Base-by-base conservation (phyloP, 805 yeast genomes). In the Tetrapisispora namnaoensis region DNA sequence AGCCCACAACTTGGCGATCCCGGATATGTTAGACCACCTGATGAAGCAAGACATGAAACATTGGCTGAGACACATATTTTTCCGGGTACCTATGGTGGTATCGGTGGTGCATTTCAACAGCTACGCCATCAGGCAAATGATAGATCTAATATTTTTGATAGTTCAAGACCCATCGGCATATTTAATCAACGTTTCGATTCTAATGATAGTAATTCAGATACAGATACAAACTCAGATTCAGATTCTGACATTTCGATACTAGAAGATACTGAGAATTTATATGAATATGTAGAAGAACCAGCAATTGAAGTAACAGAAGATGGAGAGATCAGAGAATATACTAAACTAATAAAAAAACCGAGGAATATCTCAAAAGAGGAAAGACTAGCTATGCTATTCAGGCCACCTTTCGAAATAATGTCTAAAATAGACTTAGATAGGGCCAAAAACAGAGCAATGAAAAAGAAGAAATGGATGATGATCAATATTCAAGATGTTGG, bases 331-430 rank as follows among this genome's bases (percentile, higher is more conserved):
- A 57, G 58, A 37, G 69, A 67, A 45, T 58, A 55, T 42, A 57
- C 58, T 5, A 61, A 61, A 49, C 32, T 61, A 39, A 65, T 65
- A 1, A 57, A 55, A 42, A 58, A 52, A 40, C 58, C 62, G 3
- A 58, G 54, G 40, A 42, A 49, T 3, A 51, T 59, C 42, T 51
- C 67, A 2, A 62, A 58, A 53, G 66, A 60, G 47, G 73, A 80
- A 54, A 72, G 95, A 45, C 70, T 93, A 44, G 97, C 96, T 4
- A 76, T 76, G 52, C 71, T 93, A 28, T 93, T 91, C 66, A 74
- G 91, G 52, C 98, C 99, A 0, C 99, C 99, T 0, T 91, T 87
- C 70, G 97, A 91, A 56, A 69, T 93, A 34, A 88, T 93, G 59
- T 73, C 81, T 20, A 79, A 76, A 54, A 54, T 80, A 17, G 78